Conservation (phyloP, 176 grass and related monocot genomes). For the Phragmites australis region DNA sequence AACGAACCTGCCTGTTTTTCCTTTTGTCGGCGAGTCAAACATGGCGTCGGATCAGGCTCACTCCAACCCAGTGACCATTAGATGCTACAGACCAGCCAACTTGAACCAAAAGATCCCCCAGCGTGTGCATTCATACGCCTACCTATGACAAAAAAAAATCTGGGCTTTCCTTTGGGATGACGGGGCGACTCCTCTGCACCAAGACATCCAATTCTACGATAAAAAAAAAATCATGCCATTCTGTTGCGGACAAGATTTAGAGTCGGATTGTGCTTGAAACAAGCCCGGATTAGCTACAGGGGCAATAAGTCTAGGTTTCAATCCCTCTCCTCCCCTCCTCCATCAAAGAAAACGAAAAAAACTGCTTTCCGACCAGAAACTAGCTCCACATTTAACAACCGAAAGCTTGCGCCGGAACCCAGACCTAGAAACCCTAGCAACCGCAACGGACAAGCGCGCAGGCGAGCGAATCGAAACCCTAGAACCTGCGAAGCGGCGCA, state of each 20-base stretch:
- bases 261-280: neutral
- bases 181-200: neutral
- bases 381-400: neutral
- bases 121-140: neutral
- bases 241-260: neutral
- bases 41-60: neutral
- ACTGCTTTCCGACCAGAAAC: neutral
- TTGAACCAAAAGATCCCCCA: neutral
- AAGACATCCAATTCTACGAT: neutral
- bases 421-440: neutral
- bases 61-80: neutral
- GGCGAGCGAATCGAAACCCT: conserved; percentile 14
- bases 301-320: neutral
- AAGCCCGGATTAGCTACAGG: neutral
- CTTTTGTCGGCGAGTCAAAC: neutral
- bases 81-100: neutral
- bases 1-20: neutral
- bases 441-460: neutral
- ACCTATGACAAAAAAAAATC: neutral
- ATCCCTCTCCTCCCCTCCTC: neutral
- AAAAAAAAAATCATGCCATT: neutral
- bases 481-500: neutral
- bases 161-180: neutral
- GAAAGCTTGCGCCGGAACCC: neutral
- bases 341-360: neutral